Conservation (phyloP, 345 rosid species). For the Hibiscus mutabilis region DNA sequence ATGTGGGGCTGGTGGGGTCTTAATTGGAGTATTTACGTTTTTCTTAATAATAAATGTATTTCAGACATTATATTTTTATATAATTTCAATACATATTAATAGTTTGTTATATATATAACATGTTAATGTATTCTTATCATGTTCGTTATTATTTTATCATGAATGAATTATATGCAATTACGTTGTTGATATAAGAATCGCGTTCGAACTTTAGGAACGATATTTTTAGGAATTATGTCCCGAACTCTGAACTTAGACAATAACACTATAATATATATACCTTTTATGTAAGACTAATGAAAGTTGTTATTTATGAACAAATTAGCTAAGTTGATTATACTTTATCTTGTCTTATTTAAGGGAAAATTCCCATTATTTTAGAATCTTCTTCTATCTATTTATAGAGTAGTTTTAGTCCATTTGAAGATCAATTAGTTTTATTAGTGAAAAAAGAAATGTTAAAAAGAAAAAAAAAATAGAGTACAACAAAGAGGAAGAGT, state of each 20-base stretch:
- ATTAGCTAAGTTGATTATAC: neutral
- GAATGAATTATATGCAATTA: too few relatives aligned
- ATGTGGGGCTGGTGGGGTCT: conserved; percentile 25
- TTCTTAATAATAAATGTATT: too few relatives aligned
- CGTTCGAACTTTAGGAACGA: too few relatives aligned
- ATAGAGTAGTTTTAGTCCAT: neutral
- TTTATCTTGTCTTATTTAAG: neutral
- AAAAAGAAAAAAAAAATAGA: neutral
- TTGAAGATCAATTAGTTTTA: conserved; percentile 4
- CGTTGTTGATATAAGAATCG: too few relatives aligned
- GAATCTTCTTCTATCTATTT: neutral
- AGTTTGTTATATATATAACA: too few relatives aligned
- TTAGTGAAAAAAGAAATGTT: conserved; percentile 5
- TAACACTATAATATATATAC: too few relatives aligned
- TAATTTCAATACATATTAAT: too few relatives aligned
- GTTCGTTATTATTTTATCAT: too few relatives aligned
- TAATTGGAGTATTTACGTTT: neutral
- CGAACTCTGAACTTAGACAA: too few relatives aligned
- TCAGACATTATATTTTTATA: too few relatives aligned
- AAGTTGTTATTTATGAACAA: conserved; percentile 8
- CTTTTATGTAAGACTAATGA: neutral
- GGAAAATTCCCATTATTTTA: neutral
- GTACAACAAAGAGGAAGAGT: conserved; percentile 17
- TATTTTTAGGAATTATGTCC: too few relatives aligned
- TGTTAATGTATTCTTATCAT: too few relatives aligned